These are phyloP conservation scores for Tilletia caries DNA, from an alignment of 1,284 basidiomycete genomes.

Conservation along the genomic window DNA sequence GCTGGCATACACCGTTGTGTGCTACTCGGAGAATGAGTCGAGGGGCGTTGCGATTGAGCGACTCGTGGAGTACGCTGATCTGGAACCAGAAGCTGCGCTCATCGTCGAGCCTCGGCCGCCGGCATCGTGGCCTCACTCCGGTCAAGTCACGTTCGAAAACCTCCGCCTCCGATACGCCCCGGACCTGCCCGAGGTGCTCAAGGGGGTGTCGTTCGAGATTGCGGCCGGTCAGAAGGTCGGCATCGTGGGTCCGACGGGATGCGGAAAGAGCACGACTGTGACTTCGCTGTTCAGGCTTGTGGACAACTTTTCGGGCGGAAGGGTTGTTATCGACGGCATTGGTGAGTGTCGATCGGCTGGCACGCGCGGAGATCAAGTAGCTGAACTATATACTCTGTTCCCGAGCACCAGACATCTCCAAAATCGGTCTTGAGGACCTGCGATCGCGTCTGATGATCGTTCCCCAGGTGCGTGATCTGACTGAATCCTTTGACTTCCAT, in stretches of 20 bases:
- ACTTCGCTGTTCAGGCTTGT: conserved; percentile 41
- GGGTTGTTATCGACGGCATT: conserved; percentile 40
- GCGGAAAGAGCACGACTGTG: conserved; percentile 53
- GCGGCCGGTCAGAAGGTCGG: conserved; percentile 75
- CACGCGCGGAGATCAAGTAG: too few species aligned
- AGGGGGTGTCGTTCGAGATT: conserved; percentile 58
- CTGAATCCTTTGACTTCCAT: background rate
- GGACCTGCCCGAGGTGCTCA: conserved; percentile 58
- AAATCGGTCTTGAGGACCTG: conserved; percentile 57
- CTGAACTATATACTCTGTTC: too few species aligned
- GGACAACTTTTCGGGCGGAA: conserved; percentile 37
- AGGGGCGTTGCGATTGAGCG: conserved; percentile 54
- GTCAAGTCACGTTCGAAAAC: conserved; percentile 56
- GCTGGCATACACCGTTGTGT: conserved; percentile 25
- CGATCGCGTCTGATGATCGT: conserved; percentile 60
- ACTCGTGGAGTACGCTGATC: conserved; percentile 55
- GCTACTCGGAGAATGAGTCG: conserved; percentile 53
- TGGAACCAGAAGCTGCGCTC: conserved; percentile 56
- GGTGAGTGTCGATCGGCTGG: background rate
- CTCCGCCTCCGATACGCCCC: conserved; percentile 58
- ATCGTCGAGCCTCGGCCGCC: conserved; percentile 55
- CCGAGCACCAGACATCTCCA: conserved; percentile 58
- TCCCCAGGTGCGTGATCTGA: conserved; percentile 34
- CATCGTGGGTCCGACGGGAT: conserved; percentile 68
- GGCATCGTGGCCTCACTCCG: conserved; percentile 58